Percentiles rank a stretch among this genome's conserved stretches.
Evolutionary conservation across 495 filamentous ascomycete genomes (phyloP).

Genomic region (Podospora pseudoanserina): DNA sequence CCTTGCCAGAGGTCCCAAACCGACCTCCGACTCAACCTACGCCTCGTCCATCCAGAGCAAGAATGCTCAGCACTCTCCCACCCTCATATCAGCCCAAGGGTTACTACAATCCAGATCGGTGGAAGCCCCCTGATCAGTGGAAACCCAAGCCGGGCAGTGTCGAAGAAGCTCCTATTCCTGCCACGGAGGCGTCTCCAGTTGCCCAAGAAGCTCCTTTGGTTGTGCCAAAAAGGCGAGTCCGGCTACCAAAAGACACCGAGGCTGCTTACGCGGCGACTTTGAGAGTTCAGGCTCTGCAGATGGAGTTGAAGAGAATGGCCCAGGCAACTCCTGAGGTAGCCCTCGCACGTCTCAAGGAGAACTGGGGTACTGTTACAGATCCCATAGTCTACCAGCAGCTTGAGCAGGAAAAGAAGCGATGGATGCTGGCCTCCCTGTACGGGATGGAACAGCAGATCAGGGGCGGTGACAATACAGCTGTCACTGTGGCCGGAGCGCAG

Average conservation of each 20-base stretch:
- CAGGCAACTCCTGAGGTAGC: slow-evolving; percentile 41
- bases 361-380: slow-evolving; percentile 38
- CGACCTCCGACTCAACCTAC: neutral
- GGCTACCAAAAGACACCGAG: slow-evolving; percentile 14
- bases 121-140: neutral
- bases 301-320: slow-evolving; percentile 43
- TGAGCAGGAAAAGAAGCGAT: slow-evolving; percentile 37
- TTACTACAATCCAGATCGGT: neutral
- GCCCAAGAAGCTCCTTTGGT: neutral
- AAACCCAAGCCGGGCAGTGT: neutral
- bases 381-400: slow-evolving; percentile 38
- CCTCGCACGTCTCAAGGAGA: slow-evolving; percentile 44
- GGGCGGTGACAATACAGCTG: neutral
- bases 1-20: neutral
- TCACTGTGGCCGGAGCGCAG: neutral
- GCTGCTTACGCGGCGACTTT: slow-evolving; percentile 28
- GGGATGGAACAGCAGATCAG: neutral
- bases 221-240: slow-evolving; percentile 15
- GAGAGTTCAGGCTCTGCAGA: slow-evolving; percentile 27
- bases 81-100: neutral
- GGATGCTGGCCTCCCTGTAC: neutral
- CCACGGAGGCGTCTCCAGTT: neutral
- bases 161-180: neutral
- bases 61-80: neutral
- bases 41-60: neutral